A percentile compares a stretch with the other conserved stretches of the same genome.
These are phyloP conservation scores for Stephanodiscus triporus DNA, from an alignment of 108 stramenopile species.

Conservation along the genomic window DNA sequence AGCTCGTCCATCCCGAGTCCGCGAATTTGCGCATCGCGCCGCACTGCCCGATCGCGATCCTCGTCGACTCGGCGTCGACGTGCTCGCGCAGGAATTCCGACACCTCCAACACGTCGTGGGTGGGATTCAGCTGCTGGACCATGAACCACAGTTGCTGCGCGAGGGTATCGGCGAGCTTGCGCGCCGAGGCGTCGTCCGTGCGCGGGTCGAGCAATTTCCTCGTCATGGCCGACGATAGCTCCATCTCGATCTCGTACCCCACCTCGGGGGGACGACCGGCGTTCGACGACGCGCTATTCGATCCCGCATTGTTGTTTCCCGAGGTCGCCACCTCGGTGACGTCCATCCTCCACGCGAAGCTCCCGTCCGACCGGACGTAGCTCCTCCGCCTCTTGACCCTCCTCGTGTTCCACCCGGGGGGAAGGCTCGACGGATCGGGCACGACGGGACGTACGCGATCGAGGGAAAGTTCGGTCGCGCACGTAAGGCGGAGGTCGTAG, in stretches of 20 bases:
- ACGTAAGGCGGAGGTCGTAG: constrained; percentile 73
- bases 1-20: constrained; percentile 48
- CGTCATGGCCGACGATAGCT: constrained; percentile 57
- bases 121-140: constrained; percentile 74
- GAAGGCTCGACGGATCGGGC: constrained; percentile 17
- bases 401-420: constrained; percentile 62
- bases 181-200: constrained; percentile 49
- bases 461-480: constrained; percentile 73
- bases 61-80: constrained; percentile 58
- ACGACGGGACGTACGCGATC: constrained; percentile 44
- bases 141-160: constrained; percentile 83
- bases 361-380: constrained; percentile 69
- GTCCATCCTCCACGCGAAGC: constrained; percentile 89
- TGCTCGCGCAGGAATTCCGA: constrained; percentile 76
- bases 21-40: constrained; percentile 72
- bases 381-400: constrained; percentile 83
- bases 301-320: constrained; percentile 24
- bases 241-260: constrained; percentile 86
- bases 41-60: constrained; percentile 76
- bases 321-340: constrained; percentile 81
- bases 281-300: too few relatives aligned
- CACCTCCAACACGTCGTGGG: constrained; percentile 79
- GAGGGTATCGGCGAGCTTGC: constrained; percentile 53
- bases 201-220: constrained; percentile 65
- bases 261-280: constrained; percentile 38